A percentile compares a stretch with the other conserved stretches of the same genome.
These are phyloP conservation scores for Orychophragmus violaceus DNA, from an alignment of 345 rosid genomes.

Conservation along the genomic window DNA sequence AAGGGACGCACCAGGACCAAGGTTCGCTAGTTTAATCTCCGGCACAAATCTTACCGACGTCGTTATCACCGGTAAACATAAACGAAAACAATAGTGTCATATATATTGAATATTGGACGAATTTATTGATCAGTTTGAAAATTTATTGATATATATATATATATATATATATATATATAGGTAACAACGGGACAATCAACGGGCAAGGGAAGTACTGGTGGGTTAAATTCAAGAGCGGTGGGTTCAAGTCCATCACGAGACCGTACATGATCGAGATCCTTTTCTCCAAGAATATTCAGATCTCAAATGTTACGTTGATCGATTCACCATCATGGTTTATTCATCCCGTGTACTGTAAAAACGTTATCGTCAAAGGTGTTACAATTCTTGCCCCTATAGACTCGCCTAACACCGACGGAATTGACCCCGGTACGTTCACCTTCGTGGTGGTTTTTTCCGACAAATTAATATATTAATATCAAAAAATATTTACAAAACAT, in stretches of 20 bases:
- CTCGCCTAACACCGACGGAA: conserved; percentile 13
- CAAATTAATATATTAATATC: no score
- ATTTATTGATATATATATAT: no score
- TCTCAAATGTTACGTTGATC: conserved; percentile 41
- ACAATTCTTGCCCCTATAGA: conserved; percentile 9
- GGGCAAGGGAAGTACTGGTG: conserved; percentile 54
- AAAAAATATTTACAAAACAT: no score
- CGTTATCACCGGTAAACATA: conserved; percentile 49
- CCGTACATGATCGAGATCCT: conserved; percentile 45
- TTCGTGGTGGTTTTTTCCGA: no score
- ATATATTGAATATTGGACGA: neutral
- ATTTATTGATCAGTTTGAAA: no score
- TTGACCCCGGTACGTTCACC: conserved; percentile 10
- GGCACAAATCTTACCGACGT: conserved; percentile 65
- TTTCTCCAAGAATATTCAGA: conserved; percentile 39
- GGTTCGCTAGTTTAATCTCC: conserved; percentile 48
- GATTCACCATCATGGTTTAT: conserved; percentile 52
- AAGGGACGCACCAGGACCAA: conserved; percentile 42
- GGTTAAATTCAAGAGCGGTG: conserved; percentile 27
- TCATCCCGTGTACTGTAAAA: conserved; percentile 47
- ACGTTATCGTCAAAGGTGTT: neutral
- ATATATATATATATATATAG: no score
- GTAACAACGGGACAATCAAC: conserved; percentile 46
- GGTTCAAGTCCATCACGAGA: conserved; percentile 31
- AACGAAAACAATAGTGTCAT: neutral